Evolutionary conservation across 108 stramenopile genomes (phyloP).

Genomic region (Cylindrotheca closterium): DNA sequence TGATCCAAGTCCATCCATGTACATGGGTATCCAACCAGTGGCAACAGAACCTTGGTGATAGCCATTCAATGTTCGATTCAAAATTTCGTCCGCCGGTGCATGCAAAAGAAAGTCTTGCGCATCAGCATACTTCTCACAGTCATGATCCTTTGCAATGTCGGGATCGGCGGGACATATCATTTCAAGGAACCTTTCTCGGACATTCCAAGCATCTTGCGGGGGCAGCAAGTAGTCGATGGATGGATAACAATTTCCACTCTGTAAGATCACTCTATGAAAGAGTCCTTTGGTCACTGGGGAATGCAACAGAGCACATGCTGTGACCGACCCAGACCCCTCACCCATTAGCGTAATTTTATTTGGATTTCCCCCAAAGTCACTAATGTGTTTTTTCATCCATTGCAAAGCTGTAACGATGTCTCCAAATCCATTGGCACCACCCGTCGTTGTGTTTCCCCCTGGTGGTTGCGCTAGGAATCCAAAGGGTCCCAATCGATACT

Average conservation of each 20-base stretch:
- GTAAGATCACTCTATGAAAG: conserved; percentile 54
- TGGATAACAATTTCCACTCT: conserved; percentile 16
- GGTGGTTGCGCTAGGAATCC: conserved; percentile 55
- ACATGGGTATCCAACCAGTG: background rate
- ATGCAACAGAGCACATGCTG: conserved; percentile 57
- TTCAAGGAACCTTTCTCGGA: background rate
- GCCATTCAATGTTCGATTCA: background rate
- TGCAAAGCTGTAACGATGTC: conserved; percentile 67
- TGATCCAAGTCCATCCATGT: background rate
- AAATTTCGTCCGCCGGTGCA: background rate
- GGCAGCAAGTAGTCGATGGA: background rate
- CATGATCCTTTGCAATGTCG: too few species aligned
- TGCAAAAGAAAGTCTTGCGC: background rate
- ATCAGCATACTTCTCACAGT: too few species aligned
- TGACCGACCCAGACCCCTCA: conserved; percentile 61
- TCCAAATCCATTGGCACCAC: conserved; percentile 52
- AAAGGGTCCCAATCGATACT: conserved; percentile 60
- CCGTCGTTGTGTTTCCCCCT: too few species aligned
- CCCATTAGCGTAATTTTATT: conserved; percentile 76
- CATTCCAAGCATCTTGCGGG: background rate
- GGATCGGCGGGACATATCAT: too few species aligned
- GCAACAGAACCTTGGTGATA: background rate
- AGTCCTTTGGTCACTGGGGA: conserved; percentile 56
- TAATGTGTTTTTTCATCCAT: conserved; percentile 77
- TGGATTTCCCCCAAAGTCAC: conserved; percentile 81